Conservation (phyloP, 192 early-diverging fungal genomes). For the Martensiomyces pterosporus region DNA sequence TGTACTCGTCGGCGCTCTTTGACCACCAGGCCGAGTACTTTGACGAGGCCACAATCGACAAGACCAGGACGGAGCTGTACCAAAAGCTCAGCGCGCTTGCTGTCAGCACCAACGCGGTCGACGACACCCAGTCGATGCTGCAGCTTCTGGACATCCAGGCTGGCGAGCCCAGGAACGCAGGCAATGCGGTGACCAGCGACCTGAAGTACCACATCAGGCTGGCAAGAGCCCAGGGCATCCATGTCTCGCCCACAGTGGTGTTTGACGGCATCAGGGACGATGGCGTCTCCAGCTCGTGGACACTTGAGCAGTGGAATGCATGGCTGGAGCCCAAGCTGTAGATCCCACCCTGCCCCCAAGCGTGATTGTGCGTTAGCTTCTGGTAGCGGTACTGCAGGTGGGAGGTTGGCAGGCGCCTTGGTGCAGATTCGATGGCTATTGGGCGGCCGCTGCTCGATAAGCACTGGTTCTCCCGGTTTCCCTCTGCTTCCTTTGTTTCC, state of each 20-base stretch:
- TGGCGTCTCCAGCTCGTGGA: constrained; percentile 65
- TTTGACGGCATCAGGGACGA: constrained; percentile 64
- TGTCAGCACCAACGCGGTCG: constrained; percentile 40
- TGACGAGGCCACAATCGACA: constrained; percentile 59
- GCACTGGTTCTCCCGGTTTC: too few relatives aligned
- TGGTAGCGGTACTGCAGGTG: too few relatives aligned
- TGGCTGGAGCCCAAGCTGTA: constrained; percentile 49
- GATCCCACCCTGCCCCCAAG: too few relatives aligned
- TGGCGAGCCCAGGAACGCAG: constrained; percentile 50
- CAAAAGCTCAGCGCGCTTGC: constrained; percentile 52
- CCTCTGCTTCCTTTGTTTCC: neutral
- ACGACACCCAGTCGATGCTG: constrained; percentile 43
- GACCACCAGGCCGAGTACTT: constrained; percentile 57
- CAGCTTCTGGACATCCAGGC: constrained; percentile 50
- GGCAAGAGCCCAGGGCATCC: constrained; percentile 67
- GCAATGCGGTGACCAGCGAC: constrained; percentile 66
- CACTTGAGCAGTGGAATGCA: constrained; percentile 59
- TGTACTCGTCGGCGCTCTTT: constrained; percentile 56
- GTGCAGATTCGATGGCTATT: too few relatives aligned
- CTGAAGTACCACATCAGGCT: constrained; percentile 67
- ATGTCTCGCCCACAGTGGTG: constrained; percentile 71
- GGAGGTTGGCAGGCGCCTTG: too few relatives aligned
- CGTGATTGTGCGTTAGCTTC: too few relatives aligned
- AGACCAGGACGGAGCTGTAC: constrained; percentile 56
- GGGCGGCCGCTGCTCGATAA: too few relatives aligned